phyloP scores from a whole-genome alignment of 306 rosid species.

The Delonix regia region DNA sequence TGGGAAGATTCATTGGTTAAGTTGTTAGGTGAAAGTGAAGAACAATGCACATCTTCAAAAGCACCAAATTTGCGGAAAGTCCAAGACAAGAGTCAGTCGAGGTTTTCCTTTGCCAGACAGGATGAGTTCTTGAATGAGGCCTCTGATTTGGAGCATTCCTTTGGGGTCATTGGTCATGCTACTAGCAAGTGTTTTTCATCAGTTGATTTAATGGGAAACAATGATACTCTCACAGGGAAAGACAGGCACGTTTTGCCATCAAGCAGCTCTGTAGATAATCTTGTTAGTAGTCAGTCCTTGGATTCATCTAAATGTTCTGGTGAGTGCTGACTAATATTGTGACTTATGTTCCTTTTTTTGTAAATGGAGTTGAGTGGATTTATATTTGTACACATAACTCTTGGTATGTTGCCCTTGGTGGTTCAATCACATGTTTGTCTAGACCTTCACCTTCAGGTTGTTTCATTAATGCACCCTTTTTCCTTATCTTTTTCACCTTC shows the following conservation, averaged over 20 bases:
- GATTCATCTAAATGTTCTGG: constrained; percentile 33
- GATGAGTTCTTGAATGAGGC: constrained; percentile 36
- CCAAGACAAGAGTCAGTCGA: constrained; percentile 56
- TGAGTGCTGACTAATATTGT: constrained; percentile 37
- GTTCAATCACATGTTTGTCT: neutral
- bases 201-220: constrained; percentile 34
- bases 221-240: constrained; percentile 31
- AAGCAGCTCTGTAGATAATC: constrained; percentile 30
- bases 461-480: neutral
- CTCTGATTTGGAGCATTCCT: constrained; percentile 41
- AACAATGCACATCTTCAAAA: constrained; percentile 41
- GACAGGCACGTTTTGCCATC: constrained; percentile 29
- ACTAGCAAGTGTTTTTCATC: constrained; percentile 28
- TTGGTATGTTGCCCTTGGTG: constrained; percentile 14
- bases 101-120: constrained; percentile 60
- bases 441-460: constrained; percentile 2
- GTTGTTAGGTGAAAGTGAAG: constrained; percentile 50
- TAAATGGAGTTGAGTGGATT: constrained; percentile 1
- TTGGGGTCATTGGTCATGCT: constrained; percentile 23
- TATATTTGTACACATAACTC: constrained; percentile 4
- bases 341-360: neutral
- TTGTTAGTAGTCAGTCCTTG: constrained; percentile 41
- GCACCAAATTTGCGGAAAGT: constrained; percentile 36
- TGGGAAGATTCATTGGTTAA: constrained; percentile 53
- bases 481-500: neutral